phyloP scores from a whole-genome alignment of 106 monocot genomes.

The Vanilla planifolia region DNA sequence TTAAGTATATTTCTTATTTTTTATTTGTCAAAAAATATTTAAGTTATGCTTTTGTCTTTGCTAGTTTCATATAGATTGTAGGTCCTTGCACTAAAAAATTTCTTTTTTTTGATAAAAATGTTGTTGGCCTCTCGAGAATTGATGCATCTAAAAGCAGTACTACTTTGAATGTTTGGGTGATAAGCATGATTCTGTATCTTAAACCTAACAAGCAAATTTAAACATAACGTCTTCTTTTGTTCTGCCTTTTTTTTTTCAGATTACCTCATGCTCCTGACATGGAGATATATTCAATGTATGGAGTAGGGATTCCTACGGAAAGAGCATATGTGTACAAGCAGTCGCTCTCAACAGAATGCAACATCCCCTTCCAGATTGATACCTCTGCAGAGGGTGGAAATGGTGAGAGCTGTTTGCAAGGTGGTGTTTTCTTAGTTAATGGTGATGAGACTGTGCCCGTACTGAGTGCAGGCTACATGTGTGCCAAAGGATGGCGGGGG shows the following conservation, averaged over 20 bases:
- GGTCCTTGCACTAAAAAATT: too few relatives aligned
- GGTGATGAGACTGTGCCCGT: conserved; percentile 94
- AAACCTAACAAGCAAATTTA: too few relatives aligned
- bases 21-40: too few relatives aligned
- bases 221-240: too few relatives aligned
- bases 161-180: too few relatives aligned
- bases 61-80: too few relatives aligned
- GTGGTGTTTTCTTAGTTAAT: conserved; percentile 3
- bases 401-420: background rate
- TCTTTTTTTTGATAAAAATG: too few relatives aligned
- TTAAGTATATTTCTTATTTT: too few relatives aligned
- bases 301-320: conserved; percentile 89
- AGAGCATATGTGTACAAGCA: conserved; percentile 86
- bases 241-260: conserved; percentile 40
- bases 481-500: conserved; percentile 88
- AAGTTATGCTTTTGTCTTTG: too few relatives aligned
- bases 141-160: too few relatives aligned
- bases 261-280: conserved; percentile 89
- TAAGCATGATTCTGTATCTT: too few relatives aligned
- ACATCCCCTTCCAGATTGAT: conserved; percentile 7
- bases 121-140: too few relatives aligned
- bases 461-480: conserved; percentile 88
- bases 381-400: background rate
- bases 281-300: conserved; percentile 95
- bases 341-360: conserved; percentile 18